Evolutionary conservation across 116 monocot species (phyloP), one percentile per base, ranked within the genome.

Genomic region (Thalassia testudinum): DNA sequence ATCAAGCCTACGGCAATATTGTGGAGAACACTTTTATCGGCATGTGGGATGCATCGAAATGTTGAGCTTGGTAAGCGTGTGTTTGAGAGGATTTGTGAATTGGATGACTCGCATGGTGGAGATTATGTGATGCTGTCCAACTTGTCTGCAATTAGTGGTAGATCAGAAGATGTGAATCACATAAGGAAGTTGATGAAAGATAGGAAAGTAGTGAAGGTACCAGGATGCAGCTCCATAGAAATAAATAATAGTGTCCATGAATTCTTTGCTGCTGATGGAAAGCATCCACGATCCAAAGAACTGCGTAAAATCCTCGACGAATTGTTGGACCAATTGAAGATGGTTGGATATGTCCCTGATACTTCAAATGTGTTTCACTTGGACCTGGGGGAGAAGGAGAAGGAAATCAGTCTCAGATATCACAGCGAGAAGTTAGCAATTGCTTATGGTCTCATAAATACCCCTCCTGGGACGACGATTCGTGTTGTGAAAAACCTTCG

Each of bases 401-500:
- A 84, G 70, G 80, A 78, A 47, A 49, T 16, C 1, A 90, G 78
- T 61, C 59, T 90, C 0, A 64, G 76, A 51, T 84, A 84, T 52
- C 90, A 90, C 61, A 84, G 90, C 42, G 90, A 90, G 84, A 90
- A 90, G 75, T 37, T 90, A 38, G 84, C 78, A 1, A 84, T 90
- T 48, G 77, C 84, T 4, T 90, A 80, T 37, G 90, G 84, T 44
- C 71, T 90, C 13, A 56, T 90, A 40, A 90, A 69, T 45, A 84
- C 75, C 0, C 37, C 84, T 7, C 78, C 90, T 0, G 84, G 90
- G 25, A 62, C 80, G 8, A 78, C 75, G 0, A 30, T 90, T 0
- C 65, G 84, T 0, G 66, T 84, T 0, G 90, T 78, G 26, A 90
- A 90, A 73, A 90, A 90, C 58, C 81, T 90, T 0, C 63, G 84